These are phyloP conservation scores for Bacidia rubella DNA, from an alignment of 495 filamentous ascomycete species.

Conservation along the genomic window DNA sequence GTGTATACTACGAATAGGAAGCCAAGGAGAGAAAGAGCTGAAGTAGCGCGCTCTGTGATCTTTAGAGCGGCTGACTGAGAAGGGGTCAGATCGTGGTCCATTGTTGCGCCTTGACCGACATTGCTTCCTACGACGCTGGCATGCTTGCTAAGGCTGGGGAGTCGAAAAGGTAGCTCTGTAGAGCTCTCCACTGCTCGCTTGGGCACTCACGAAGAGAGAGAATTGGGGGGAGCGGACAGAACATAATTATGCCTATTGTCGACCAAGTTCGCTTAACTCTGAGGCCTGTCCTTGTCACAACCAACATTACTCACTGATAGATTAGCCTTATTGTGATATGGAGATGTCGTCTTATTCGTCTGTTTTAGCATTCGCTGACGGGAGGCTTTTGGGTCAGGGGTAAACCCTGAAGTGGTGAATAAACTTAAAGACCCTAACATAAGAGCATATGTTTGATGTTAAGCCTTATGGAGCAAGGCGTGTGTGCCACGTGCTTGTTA, in stretches of 20 bases:
- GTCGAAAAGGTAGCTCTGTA: neutral
- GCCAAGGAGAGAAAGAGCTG: constrained; percentile 55
- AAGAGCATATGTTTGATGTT: too few species aligned
- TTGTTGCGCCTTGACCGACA: neutral
- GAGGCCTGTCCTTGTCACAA: neutral
- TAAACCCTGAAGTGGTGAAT: neutral
- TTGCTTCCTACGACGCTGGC: neutral
- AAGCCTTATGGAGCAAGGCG: neutral
- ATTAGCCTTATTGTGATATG: neutral
- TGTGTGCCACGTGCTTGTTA: neutral
- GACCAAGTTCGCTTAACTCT: neutral
- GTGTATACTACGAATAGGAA: constrained; percentile 59
- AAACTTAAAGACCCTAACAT: neutral
- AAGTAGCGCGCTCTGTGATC: constrained; percentile 51
- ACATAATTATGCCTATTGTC: neutral
- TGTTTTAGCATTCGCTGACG: neutral
- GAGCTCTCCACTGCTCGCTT: neutral
- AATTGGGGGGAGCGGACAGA: neutral
- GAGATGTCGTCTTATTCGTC: constrained; percentile 21
- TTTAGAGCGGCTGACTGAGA: constrained; percentile 28
- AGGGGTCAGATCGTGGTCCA: constrained; percentile 3
- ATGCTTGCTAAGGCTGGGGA: neutral
- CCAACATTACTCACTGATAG: neutral
- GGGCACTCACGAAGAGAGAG: neutral
- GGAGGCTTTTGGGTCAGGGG: neutral